phyloP scores from a whole-genome alignment of 2,329 filamentous ascomycete genomes.

The Aspergillus felis region DNA sequence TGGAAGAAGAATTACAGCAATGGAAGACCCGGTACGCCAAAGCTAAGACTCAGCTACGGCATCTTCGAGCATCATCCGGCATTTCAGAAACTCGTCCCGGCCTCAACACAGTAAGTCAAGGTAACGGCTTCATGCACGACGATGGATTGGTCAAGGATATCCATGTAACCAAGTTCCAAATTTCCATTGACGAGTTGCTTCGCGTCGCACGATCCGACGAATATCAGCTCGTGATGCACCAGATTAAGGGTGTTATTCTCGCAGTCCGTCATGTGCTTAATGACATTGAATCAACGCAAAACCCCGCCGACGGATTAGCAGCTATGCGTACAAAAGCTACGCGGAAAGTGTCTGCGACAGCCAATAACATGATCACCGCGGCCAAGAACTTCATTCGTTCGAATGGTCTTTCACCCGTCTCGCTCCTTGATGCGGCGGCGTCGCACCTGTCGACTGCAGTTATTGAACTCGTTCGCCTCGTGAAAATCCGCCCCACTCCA shows the following conservation, averaged over 20 bases:
- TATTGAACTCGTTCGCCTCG: constrained; percentile 76
- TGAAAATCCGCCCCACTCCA: constrained; percentile 77
- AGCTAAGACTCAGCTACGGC: constrained; percentile 80
- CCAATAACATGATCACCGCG: constrained; percentile 92
- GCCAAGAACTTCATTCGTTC: constrained; percentile 85
- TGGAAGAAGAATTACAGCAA: constrained; percentile 79
- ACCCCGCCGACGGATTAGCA: constrained; percentile 51
- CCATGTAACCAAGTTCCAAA: constrained; percentile 91
- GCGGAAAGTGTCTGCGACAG: constrained; percentile 80
- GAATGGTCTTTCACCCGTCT: constrained; percentile 85
- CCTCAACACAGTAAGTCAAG: constrained; percentile 53
- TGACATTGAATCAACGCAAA: constrained; percentile 63
- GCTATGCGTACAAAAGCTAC: constrained; percentile 68
- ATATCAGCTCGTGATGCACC: constrained; percentile 70
- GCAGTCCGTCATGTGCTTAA: constrained; percentile 80
- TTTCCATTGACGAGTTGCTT: constrained; percentile 86
- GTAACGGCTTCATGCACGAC: constrained; percentile 67
- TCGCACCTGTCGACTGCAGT: constrained; percentile 83
- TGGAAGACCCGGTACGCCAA: constrained; percentile 90
- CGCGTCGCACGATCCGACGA: constrained; percentile 70
- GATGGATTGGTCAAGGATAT: constrained; percentile 83
- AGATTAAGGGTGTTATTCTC: constrained; percentile 81
- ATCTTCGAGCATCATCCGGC: constrained; percentile 73
- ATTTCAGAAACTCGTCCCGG: constrained; percentile 50
- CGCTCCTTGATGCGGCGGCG: constrained; percentile 85